Conservation (phyloP, 1,139 yeast genomes). For the Hansenula anomala region DNA sequence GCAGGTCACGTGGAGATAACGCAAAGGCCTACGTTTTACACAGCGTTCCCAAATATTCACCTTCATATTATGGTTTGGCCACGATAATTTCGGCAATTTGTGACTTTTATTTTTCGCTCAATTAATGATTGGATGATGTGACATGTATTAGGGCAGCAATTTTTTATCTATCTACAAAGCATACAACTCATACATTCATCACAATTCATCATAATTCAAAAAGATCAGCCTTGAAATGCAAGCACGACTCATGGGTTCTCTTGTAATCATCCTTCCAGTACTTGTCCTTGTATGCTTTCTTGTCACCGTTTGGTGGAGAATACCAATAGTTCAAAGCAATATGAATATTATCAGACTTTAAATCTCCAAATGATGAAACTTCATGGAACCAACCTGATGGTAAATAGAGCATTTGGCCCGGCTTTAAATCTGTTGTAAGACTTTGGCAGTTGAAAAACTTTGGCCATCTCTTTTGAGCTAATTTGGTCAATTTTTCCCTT, state of each 20-base stretch:
- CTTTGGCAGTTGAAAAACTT: constrained; percentile 37
- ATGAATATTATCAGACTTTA: constrained; percentile 33
- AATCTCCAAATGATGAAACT: constrained; percentile 57
- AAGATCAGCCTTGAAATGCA: constrained; percentile 8
- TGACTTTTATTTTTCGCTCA: not conserved
- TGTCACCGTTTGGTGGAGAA: constrained; percentile 47
- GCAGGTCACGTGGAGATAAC: not conserved
- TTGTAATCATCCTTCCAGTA: constrained; percentile 51
- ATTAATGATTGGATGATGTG: not conserved
- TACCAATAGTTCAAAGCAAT: constrained; percentile 73
- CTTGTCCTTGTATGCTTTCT: constrained; percentile 36
- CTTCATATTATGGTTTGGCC: not conserved
- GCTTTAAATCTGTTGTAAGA: constrained; percentile 42
- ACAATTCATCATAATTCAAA: constrained; percentile 1
- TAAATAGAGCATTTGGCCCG: constrained; percentile 63
- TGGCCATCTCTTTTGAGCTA: constrained; percentile 39
- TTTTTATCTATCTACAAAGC: too few species aligned
- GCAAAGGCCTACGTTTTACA: not conserved
- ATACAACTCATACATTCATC: too few species aligned
- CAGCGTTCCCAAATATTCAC: not conserved
- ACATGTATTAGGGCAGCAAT: too few species aligned
- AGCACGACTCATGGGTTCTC: constrained; percentile 29
- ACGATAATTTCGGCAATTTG: not conserved
- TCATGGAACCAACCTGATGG: constrained; percentile 86
- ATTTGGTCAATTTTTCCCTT: constrained; percentile 26